These are phyloP conservation scores for Salix dunnii DNA, from an alignment of 345 rosid genomes.

Conservation along the genomic window DNA sequence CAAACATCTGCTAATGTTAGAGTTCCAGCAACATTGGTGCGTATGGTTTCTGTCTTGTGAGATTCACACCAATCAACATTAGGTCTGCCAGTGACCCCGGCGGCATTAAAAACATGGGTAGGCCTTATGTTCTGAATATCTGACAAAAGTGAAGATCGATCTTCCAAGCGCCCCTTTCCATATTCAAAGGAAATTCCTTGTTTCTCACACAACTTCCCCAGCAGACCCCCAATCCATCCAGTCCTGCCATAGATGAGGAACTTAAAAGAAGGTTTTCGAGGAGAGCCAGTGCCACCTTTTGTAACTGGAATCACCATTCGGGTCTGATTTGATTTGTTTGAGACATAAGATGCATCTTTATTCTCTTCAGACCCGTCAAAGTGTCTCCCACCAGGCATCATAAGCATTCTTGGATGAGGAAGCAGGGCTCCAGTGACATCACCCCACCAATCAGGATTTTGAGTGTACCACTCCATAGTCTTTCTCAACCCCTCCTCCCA, in stretches of 20 bases:
- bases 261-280: conserved; percentile 46
- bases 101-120: conserved; percentile 79
- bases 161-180: conserved; percentile 71
- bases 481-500: conserved; percentile 86
- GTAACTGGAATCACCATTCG: conserved; percentile 63
- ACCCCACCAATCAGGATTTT: conserved; percentile 94
- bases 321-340: conserved; percentile 42
- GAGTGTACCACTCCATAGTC: conserved; percentile 77
- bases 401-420: conserved; percentile 78
- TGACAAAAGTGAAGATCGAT: conserved; percentile 53
- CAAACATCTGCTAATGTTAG: conserved; percentile 73
- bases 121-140: conserved; percentile 57
- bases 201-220: conserved; percentile 65
- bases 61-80: conserved; percentile 85
- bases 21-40: conserved; percentile 73
- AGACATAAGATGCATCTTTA: conserved; percentile 26
- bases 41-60: conserved; percentile 65
- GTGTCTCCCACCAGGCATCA: conserved; percentile 67
- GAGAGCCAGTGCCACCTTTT: conserved; percentile 26
- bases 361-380: conserved; percentile 34
- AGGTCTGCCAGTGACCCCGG: conserved; percentile 77
- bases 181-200: conserved; percentile 63
- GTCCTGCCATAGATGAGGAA: conserved; percentile 74
- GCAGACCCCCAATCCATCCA: conserved; percentile 79
- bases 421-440: conserved; percentile 85